Conservation (phyloP, 371 early-diverging fungal species). For the Basidiobolus meristosporus region DNA sequence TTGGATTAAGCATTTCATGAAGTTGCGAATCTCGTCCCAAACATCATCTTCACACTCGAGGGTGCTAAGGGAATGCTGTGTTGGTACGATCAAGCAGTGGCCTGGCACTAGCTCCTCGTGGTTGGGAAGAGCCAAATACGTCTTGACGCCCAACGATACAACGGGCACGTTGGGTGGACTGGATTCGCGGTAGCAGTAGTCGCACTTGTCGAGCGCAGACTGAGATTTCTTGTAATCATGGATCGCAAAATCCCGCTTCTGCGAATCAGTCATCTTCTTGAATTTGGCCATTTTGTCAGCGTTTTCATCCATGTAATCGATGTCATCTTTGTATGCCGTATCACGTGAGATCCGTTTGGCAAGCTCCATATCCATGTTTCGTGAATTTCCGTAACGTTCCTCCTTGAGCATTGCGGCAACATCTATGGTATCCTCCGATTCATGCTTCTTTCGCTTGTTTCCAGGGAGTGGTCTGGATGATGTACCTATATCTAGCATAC, state of each 20-base stretch:
- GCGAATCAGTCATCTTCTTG: slow-evolving; percentile 30
- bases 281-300: slow-evolving; percentile 51
- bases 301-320: slow-evolving; percentile 87
- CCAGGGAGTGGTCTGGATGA: not conserved
- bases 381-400: not conserved
- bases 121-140: slow-evolving; percentile 64
- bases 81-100: slow-evolving; percentile 79
- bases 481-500: slow-evolving; percentile 2
- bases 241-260: slow-evolving; percentile 40
- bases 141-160: slow-evolving; percentile 51
- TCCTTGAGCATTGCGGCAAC: not conserved
- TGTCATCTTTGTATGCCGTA: slow-evolving; percentile 12
- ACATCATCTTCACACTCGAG: slow-evolving; percentile 77
- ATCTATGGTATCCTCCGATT: not conserved
- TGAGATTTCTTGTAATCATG: slow-evolving; percentile 46
- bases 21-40: slow-evolving; percentile 88
- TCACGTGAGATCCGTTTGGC: slow-evolving; percentile 1
- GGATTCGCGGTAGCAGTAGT: slow-evolving; percentile 47
- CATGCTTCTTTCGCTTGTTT: slow-evolving; percentile 2
- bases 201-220: slow-evolving; percentile 43
- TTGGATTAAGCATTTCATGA: slow-evolving; percentile 79
- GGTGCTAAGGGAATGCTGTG: slow-evolving; percentile 61
- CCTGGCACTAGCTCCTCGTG: slow-evolving; percentile 57
- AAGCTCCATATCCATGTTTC: not conserved
- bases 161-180: slow-evolving; percentile 47